These are phyloP conservation scores for Paramarasmius palmivorus DNA, from an alignment of 1,284 basidiomycete genomes.

Conservation along the genomic window DNA sequence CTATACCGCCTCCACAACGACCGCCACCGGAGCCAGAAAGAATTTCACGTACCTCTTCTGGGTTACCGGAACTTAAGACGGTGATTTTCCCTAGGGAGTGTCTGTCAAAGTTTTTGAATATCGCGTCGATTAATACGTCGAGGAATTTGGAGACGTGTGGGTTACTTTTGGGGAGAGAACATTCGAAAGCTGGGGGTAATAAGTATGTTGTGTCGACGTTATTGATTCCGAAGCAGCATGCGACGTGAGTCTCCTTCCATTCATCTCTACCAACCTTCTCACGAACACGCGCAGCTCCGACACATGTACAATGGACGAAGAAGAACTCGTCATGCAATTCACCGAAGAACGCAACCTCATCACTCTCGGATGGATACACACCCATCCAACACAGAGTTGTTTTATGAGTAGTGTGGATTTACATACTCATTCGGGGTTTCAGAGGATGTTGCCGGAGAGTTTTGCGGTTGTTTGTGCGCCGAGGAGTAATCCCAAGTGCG, in stretches of 20 bases:
- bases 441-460: conserved; percentile 85
- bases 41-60: conserved; percentile 14
- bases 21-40: conserved; percentile 4
- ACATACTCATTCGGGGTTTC: conserved; percentile 87
- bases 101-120: conserved; percentile 70
- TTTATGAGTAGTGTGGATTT: conserved; percentile 90
- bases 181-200: no score
- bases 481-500: conserved; percentile 71
- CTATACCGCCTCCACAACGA: conserved; percentile 1
- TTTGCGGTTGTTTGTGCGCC: conserved; percentile 92
- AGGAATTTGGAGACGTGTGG: conserved; percentile 53
- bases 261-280: no score
- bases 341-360: conserved; percentile 78
- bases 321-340: conserved; percentile 83
- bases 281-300: no score
- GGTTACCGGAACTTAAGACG: conserved; percentile 46
- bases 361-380: conserved; percentile 92
- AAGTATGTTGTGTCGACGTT: conserved; percentile 74
- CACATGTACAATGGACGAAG: conserved; percentile 87
- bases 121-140: conserved; percentile 51
- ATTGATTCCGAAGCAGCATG: conserved; percentile 80
- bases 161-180: conserved; percentile 52
- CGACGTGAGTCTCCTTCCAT: no score
- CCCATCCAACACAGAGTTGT: conserved; percentile 88
- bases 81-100: conserved; percentile 70